Conservation (phyloP, 148 eudicot genomes). For the Cornus kousa region DNA sequence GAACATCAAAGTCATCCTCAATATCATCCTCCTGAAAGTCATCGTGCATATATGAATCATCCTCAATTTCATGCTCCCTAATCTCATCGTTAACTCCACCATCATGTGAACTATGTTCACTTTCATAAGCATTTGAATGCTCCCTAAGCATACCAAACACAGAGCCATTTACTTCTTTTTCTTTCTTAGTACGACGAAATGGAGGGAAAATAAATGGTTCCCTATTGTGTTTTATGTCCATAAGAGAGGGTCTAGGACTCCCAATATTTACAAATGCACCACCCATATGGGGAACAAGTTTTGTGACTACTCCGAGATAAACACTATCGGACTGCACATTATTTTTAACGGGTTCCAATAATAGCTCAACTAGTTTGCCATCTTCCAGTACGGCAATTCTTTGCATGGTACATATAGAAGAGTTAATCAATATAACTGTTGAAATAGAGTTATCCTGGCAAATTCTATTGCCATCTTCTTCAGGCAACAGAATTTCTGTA, state of each 20-base stretch:
- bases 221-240: conserved; percentile 62
- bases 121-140: conserved; percentile 26
- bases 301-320: conserved; percentile 75
- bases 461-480: conserved; percentile 34
- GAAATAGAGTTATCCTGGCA: conserved; percentile 44
- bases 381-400: conserved; percentile 95
- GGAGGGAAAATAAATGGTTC: conserved; percentile 81
- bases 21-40: conserved; percentile 56
- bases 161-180: conserved; percentile 36
- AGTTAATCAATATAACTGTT: conserved; percentile 78
- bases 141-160: conserved; percentile 29
- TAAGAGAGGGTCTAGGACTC: conserved; percentile 63
- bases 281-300: conserved; percentile 91
- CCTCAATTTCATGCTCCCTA: conserved; percentile 48
- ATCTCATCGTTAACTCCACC: conserved; percentile 48
- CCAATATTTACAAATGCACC: conserved; percentile 97
- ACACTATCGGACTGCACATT: conserved; percentile 89
- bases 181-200: conserved; percentile 36
- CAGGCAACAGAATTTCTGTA: conserved; percentile 42
- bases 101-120: conserved; percentile 33
- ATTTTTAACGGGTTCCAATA: conserved; percentile 83
- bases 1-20: conserved; percentile 39
- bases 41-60: conserved; percentile 36
- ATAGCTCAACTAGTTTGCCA: conserved; percentile 75
- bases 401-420: conserved; percentile 91